Evolutionary conservation across 371 early-diverging fungal genomes (phyloP).

Genomic region (Catenaria anguillulae): DNA sequence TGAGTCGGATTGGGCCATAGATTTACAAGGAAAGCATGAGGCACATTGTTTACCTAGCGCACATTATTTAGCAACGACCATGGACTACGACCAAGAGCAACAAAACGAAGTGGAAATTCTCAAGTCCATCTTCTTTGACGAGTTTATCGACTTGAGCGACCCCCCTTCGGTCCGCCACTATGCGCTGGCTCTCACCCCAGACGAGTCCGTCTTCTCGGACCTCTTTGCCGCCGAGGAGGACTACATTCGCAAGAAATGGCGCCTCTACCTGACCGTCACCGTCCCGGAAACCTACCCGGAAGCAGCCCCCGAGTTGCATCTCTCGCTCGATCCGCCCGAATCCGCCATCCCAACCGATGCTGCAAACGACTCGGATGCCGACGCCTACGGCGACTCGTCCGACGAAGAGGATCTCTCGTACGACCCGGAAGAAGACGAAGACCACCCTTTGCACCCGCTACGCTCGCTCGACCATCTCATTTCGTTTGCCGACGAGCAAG

Average conservation of each 20-base stretch:
- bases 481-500: constrained; percentile 22
- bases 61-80: no score
- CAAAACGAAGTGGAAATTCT: constrained; percentile 79
- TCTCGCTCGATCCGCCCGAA: background rate
- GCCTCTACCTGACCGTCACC: background rate
- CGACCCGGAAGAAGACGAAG: constrained; percentile 11
- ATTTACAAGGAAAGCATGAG: no score
- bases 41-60: no score
- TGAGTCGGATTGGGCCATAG: no score
- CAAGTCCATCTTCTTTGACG: constrained; percentile 80
- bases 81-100: constrained; percentile 64
- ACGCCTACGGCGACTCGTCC: constrained; percentile 9
- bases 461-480: constrained; percentile 7
- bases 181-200: constrained; percentile 9
- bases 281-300: background rate
- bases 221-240: background rate
- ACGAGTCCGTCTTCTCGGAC: constrained; percentile 8
- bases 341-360: background rate
- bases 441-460: constrained; percentile 9
- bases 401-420: constrained; percentile 11
- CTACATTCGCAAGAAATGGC: background rate
- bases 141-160: constrained; percentile 32
- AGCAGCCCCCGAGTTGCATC: background rate
- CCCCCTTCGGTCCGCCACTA: constrained; percentile 6
- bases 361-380: constrained; percentile 13